Conservation (phyloP, 2,329 filamentous ascomycete species). For the Colletotrichum gigasporum region DNA sequence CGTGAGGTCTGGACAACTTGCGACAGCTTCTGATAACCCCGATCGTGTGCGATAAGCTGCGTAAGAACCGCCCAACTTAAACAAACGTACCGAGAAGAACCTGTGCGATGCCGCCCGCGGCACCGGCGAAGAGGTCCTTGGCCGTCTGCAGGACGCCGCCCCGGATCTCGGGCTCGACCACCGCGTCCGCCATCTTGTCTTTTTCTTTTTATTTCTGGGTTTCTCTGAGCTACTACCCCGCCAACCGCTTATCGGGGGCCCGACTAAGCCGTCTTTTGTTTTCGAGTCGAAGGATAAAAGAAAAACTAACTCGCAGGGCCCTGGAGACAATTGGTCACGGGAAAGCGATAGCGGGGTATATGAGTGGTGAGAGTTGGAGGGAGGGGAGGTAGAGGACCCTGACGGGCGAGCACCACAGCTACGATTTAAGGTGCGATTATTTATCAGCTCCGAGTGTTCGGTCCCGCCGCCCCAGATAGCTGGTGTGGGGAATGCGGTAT, state of each 20-base stretch:
- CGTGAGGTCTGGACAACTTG: not conserved
- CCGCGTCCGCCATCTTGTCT: conserved; percentile 24
- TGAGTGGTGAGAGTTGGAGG: not conserved
- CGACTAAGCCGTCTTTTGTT: not conserved
- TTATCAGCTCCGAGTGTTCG: conserved; percentile 4
- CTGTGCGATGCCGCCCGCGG: conserved; percentile 91
- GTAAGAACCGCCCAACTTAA: not conserved
- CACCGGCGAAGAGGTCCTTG: conserved; percentile 93
- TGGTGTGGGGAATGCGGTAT: conserved; percentile 5
- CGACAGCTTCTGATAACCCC: not conserved
- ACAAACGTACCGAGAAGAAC: conserved; percentile 81
- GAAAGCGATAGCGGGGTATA: no score
- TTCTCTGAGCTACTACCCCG: conserved; percentile 9
- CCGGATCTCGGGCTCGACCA: conserved; percentile 21
- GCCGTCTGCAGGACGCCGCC: conserved; percentile 64
- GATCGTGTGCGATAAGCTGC: not conserved
- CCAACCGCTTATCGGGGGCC: conserved; percentile 14
- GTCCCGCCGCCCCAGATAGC: conserved; percentile 15
- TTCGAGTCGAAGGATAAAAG: no score
- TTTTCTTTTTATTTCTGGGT: not conserved
- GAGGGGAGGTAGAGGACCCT: no score
- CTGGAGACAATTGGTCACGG: no score
- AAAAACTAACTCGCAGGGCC: no score
- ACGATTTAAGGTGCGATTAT: not conserved
- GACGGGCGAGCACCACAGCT: not conserved